phyloP scores from a whole-genome alignment of 1,284 basidiomycete genomes.

The Ustilago cynodontis region DNA sequence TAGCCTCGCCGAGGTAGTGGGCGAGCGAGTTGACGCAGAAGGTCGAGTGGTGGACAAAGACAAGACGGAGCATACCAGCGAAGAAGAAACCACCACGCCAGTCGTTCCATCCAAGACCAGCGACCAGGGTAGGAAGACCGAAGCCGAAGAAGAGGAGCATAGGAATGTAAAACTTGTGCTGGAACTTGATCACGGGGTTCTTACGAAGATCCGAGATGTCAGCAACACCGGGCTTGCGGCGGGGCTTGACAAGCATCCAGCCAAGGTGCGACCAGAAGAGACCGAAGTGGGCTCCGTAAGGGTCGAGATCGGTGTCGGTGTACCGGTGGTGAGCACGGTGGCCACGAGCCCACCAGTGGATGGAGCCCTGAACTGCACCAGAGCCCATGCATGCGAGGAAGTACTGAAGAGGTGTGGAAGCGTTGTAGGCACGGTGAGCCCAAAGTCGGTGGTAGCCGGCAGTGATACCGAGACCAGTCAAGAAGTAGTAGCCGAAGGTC shows the following conservation, averaged over 20 bases:
- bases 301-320: constrained; percentile 70
- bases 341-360: constrained; percentile 69
- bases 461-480: constrained; percentile 68
- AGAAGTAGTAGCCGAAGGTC: constrained; percentile 65
- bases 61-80: constrained; percentile 64
- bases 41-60: constrained; percentile 69
- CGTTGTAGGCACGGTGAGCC: constrained; percentile 68
- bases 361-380: constrained; percentile 67
- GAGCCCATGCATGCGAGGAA: constrained; percentile 67
- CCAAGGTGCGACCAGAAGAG: constrained; percentile 69
- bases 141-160: constrained; percentile 68
- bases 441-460: constrained; percentile 68
- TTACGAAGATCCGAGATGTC: constrained; percentile 67
- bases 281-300: constrained; percentile 68
- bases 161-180: constrained; percentile 68
- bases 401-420: constrained; percentile 61
- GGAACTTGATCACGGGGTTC: constrained; percentile 68
- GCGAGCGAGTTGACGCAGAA: constrained; percentile 70
- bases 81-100: constrained; percentile 69
- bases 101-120: constrained; percentile 68
- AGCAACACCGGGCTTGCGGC: constrained; percentile 68
- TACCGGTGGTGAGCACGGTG: constrained; percentile 70
- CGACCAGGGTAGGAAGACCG: constrained; percentile 66
- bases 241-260: constrained; percentile 69
- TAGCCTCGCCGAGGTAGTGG: constrained; percentile 68